These are phyloP conservation scores for Pleurotus tuber-regium DNA, from an alignment of 768 basidiomycete species.

Conservation along the genomic window DNA sequence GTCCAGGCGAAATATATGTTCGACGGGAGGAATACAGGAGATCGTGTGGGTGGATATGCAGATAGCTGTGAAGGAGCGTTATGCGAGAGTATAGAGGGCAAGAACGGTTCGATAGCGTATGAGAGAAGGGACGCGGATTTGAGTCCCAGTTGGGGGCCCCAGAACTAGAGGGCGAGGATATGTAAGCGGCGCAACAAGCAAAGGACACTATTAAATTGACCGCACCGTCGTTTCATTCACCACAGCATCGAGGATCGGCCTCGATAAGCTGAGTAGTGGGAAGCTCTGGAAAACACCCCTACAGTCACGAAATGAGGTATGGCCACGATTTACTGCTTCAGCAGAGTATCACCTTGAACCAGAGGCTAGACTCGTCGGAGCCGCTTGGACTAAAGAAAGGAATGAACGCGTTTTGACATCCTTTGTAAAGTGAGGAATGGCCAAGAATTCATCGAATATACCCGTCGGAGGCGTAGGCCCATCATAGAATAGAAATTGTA, in stretches of 20 bases:
- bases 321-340: conserved; percentile 5
- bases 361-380: conserved; percentile 32
- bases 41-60: conserved; percentile 41
- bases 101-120: conserved; percentile 53
- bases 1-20: conserved; percentile 25
- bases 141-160: conserved; percentile 32
- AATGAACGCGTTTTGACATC: conserved; percentile 42
- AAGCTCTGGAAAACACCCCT: conserved; percentile 41
- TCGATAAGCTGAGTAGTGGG: conserved; percentile 34
- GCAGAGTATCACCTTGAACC: conserved; percentile 19
- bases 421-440: conserved; percentile 34
- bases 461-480: conserved; percentile 45
- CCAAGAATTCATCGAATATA: conserved; percentile 50
- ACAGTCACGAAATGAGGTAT: conserved; percentile 12
- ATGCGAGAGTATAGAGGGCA: conserved; percentile 37
- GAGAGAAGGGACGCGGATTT: conserved; percentile 31
- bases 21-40: conserved; percentile 23
- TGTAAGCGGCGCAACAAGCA: not conserved
- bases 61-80: conserved; percentile 30
- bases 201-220: not conserved
- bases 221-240: conserved; percentile 40
- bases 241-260: conserved; percentile 35
- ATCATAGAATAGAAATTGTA: conserved; percentile 55
- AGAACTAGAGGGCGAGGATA: conserved; percentile 33
- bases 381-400: conserved; percentile 34